Evolutionary conservation across 768 basidiomycete species (phyloP).

Genomic region (Cystofilobasidium ferigula): DNA sequence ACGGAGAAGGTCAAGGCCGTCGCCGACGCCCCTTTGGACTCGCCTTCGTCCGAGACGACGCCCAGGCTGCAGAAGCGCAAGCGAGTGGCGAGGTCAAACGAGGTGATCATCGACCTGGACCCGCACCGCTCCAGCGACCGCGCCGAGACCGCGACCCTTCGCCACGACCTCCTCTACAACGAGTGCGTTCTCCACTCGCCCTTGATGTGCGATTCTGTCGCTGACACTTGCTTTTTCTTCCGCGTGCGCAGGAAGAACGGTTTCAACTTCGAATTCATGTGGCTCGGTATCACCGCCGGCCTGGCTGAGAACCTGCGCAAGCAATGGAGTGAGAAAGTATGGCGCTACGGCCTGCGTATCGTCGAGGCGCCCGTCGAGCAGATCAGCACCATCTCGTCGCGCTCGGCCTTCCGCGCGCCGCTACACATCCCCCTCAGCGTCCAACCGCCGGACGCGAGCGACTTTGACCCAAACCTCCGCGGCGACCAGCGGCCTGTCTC

Average conservation of each 20-base stretch:
- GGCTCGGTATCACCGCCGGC: constrained; percentile 88
- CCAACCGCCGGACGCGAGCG: constrained; percentile 49
- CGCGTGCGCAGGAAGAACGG: constrained; percentile 23
- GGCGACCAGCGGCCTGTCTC: constrained; percentile 48
- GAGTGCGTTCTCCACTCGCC: constrained; percentile 35
- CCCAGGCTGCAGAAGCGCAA: constrained; percentile 21
- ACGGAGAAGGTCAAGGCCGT: not conserved
- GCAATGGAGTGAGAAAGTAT: constrained; percentile 16
- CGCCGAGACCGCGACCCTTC: constrained; percentile 75
- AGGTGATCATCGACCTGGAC: constrained; percentile 66
- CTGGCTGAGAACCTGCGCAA: constrained; percentile 54
- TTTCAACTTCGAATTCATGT: constrained; percentile 94
- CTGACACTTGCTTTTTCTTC: not conserved
- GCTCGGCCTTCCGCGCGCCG: constrained; percentile 85
- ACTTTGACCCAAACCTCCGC: constrained; percentile 51
- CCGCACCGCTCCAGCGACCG: constrained; percentile 63
- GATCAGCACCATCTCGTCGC: constrained; percentile 71
- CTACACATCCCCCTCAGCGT: constrained; percentile 68
- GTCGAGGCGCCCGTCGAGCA: constrained; percentile 66
- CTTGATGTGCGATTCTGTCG: too few relatives aligned
- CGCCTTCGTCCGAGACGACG: not conserved
- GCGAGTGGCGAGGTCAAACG: constrained; percentile 42
- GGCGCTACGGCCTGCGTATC: constrained; percentile 19
- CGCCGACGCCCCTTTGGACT: not conserved
- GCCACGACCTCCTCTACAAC: constrained; percentile 86